Evolutionary conservation across 331 rosid species (phyloP), one percentile per base, ranked within the genome.

Genomic region (Saraca asoca): DNA sequence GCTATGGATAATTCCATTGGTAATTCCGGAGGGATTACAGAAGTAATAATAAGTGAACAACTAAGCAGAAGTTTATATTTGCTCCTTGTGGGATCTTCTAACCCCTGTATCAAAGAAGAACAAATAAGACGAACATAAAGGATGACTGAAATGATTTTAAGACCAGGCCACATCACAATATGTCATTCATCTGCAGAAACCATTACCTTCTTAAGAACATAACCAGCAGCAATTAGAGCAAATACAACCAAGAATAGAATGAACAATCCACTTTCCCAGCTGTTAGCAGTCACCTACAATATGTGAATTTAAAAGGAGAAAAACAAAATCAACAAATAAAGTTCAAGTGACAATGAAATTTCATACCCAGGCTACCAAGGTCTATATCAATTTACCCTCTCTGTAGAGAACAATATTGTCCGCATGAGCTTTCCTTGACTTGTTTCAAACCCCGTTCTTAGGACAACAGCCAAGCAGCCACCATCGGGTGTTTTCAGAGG

Each of bases 1-100:
- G 99, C 99, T 78, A 94, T 94, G 19, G 99, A 94, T 73, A 94
- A 84, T 82, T 94, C 99, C 99, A 94, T 94, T 33, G 99, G 99
- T 79, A 94, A 83, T 82, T 94, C 99, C 41, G 99, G 99, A 63
- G 99, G 99, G 58, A 94, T 94, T 79, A 94, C 99, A 64, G 99
- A 94, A 67, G 99, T 94, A 72, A 94, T 88, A 64, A 94, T 94
- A 70, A 94, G 97, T n/a, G 99, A 94, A 79, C 99, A 94, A 77
- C 97, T 94, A 59, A 94, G 82, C 4, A 94, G 81, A 80, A 94
- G 99, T 77, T 94, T 94, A 88, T 94, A 94, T 83, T 88, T 94
- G 99, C 99, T 94, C 82, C 99, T 90, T 33, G 96, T 74, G 64
- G 99, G 97, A 82, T 94, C 99, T 80, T 94, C 99, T 18, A 94